Base-by-base conservation (phyloP, 75 land plant genomes). In the Gnetum montanum region DNA sequence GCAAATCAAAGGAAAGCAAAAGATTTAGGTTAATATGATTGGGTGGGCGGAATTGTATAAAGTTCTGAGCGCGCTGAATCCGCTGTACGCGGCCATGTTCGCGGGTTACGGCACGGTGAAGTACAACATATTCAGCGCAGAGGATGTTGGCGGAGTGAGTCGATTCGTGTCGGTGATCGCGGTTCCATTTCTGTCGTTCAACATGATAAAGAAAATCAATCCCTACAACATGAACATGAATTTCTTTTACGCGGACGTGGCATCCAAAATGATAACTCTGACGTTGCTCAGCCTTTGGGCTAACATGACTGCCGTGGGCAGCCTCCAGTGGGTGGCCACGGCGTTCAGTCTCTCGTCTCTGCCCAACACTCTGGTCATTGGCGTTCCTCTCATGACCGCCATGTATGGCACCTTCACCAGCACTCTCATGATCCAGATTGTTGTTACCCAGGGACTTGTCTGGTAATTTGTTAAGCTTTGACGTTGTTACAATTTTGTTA, bases 61-160 rank as follows among this genome's bases (percentile, higher is more conserved):
- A 40, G 94, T 88, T 10, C 70, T 88, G 70, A 88, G 84, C 23
- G 84, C 93, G 12, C 63, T 88, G 69, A 84, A 83, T 43, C 93
- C 93, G 22, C 69, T 88, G 52, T 88, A 88, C 51, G 88, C 80
- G 45, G 88, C 93, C 37, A 88, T 88, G 94, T 74, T 88, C 33
- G 44, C 84, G 34, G 94, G 88, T 2, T 88, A 88, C 54, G 93
- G 93, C n/a, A 73, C 85, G 1, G 78, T 82, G 31, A 71, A 66
- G 46, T 82, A 81, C 81, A 60, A 65, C 63, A 82, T 82, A 48
- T 69, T 82, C 52, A 70, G 66, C 38, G 70, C 81, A 23, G 69
- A 65, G 24, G 81, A 82, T 31, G 77, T 81, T 67, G 59, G 67
- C 34, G 85, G 85, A 31, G 70, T 82, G 57, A 82, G 74, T 60